Evolutionary conservation across 129 eudicot genomes (phyloP), one percentile per base, ranked within the genome.

Genomic region (Tagetes patula): DNA sequence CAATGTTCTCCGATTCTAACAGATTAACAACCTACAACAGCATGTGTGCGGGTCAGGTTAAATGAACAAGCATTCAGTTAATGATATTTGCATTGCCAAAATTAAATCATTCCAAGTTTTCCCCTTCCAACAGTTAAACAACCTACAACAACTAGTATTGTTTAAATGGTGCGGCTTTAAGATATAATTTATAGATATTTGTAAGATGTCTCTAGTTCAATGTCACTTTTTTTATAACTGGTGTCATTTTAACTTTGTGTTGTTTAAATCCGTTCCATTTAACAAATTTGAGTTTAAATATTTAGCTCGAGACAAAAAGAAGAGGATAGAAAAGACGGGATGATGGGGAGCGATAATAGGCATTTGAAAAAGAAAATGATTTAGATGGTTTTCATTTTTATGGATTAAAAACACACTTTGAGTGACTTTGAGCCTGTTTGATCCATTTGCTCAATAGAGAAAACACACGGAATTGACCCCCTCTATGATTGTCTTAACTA

Each of bases 11-110:
- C 13, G 76, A 75, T 65, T 90, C 77, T 43, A 95, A 47, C 42
- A 95, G 95, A 77, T 67, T 60, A 76, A 85, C 64, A 0, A 91
- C 99, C 99, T 95, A 77, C 84, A 84, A 11, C 30, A 66, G 10
- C 27, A 45, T 11, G 39, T 32, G 14, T 7, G 30, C 3, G 27
- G 54, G 2, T 40, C 8, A 0, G 13, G 30, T 33, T 11, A 4
- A 20, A 20, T 20, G 27, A 20, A 20, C 27, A 20, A 20, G 27
- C 27, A 20, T 20, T 20, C 27, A 20, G 27, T 20, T 20, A 20
- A 20, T 20, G 27, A 20, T 20, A 20, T 20, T 20, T 20, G 27
- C 27, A 20, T 20, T 20, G 27, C 27, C 27, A 20, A 20, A 20
- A 20, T 20, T 20, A 20, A 20, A 20, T 20, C 27, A 20, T 20